These are phyloP conservation scores for Phytophthora boehmeriae DNA, from an alignment of 352 stramenopile species.

Conservation along the genomic window DNA sequence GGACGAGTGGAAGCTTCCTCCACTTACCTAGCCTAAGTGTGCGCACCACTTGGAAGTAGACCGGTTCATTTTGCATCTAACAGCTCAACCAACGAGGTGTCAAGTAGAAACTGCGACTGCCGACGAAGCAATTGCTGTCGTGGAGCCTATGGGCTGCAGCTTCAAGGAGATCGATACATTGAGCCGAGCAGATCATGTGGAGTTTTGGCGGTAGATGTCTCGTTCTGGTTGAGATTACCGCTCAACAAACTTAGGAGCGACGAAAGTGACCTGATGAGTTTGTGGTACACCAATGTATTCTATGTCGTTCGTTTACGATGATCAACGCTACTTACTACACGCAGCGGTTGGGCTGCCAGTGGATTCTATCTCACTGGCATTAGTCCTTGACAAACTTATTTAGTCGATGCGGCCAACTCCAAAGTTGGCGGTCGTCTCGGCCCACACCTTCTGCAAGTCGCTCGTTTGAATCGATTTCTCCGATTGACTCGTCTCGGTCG, in stretches of 20 bases:
- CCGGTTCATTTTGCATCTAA: conserved; percentile 18
- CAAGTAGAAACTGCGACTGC: conserved; percentile 5
- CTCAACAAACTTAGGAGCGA: neutral
- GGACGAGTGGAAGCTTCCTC: neutral
- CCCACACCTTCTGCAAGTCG: conserved; percentile 23
- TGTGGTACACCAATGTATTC: conserved; percentile 12
- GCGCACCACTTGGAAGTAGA: neutral
- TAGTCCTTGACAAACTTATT: neutral
- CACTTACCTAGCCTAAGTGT: neutral
- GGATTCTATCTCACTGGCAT: neutral
- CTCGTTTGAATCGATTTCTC: conserved; percentile 1
- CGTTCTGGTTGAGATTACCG: too few species aligned
- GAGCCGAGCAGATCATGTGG: too few species aligned
- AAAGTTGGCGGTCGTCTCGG: conserved; percentile 20
- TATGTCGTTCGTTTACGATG: conserved; percentile 11
- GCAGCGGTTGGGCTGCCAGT: neutral
- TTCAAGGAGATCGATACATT: too few species aligned
- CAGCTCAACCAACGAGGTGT: neutral
- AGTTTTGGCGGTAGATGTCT: too few species aligned
- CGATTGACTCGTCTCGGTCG: conserved; percentile 12
- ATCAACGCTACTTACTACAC: conserved; percentile 12
- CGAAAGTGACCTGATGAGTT: too few species aligned
- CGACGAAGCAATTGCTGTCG: neutral
- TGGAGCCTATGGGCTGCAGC: too few species aligned
- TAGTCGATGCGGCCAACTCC: conserved; percentile 25